Conservation (phyloP, 345 rosid species). For the Dipteronia dyeriana region DNA sequence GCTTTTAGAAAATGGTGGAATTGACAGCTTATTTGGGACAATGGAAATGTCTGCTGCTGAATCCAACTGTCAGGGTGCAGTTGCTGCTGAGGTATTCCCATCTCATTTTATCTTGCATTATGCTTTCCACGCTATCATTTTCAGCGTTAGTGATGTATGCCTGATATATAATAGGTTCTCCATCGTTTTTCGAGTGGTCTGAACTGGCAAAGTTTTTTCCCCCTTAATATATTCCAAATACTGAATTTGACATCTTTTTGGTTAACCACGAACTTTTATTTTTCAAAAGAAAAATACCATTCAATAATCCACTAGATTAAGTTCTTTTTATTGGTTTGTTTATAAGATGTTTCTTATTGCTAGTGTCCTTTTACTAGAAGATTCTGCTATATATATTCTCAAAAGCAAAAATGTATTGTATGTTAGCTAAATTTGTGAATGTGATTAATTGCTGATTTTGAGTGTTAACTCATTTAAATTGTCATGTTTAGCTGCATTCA, state of each 20-base stretch:
- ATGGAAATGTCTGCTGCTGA: constrained; percentile 59
- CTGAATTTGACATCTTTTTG: background rate
- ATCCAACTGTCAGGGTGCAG: constrained; percentile 59
- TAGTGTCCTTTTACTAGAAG: background rate
- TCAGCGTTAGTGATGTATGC: background rate
- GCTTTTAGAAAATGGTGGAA: constrained; percentile 81
- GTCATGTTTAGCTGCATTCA: background rate
- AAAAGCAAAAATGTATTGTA: too few relatives aligned
- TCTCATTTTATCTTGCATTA: constrained; percentile 29
- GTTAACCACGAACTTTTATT: background rate
- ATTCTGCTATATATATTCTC: background rate
- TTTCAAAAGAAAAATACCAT: background rate
- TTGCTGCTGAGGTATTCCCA: constrained; percentile 59
- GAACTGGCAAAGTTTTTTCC: background rate
- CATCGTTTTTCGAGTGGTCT: background rate
- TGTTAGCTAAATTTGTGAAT: constrained; percentile 4
- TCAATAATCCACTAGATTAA: background rate
- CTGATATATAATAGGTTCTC: too few relatives aligned
- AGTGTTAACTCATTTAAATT: background rate
- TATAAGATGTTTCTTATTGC: background rate
- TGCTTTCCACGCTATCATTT: constrained; percentile 9
- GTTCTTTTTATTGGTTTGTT: background rate
- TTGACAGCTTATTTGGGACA: constrained; percentile 74
- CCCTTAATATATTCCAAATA: background rate
- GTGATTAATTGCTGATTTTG: background rate